Evolutionary conservation across 23 red algal species (phyloP), one percentile per base, ranked within the genome.

Genomic region (Rhodosorus marinus): DNA sequence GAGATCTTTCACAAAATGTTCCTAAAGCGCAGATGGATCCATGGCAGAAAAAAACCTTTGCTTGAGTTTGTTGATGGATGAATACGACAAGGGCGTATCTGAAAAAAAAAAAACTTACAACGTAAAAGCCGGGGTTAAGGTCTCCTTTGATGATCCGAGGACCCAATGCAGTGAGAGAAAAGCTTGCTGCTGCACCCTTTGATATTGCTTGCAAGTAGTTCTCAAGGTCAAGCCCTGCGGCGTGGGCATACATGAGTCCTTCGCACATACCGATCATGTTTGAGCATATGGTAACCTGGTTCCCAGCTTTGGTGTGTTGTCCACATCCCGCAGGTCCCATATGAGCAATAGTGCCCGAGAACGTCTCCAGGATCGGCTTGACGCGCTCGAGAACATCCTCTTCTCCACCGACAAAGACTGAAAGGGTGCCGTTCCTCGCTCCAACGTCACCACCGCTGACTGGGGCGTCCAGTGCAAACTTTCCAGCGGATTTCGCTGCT

Each of bases 1-100:
- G 7, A 90, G 43, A 60, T 90, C 82, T 52, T 90, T 90, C 1
- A 90, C 82, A 64, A 90, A 77, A 54, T 90, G 82, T 15, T 76
- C n/a, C n/a, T n/a, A n/a, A n/a, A n/a, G n/a, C n/a, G n/a, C n/a
- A n/a, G n/a, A n/a, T 33, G 31, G 33, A 15, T 34, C 20, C 51
- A 6, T 17, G 31, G 48, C 5, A 34, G 3, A 15, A 34, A 2
- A 11, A n/a, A n/a, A n/a, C n/a, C n/a, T n/a, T n/a, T n/a, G n/a
- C n/a, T n/a, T n/a, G n/a, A n/a, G n/a, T n/a, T n/a, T n/a, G n/a
- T n/a, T n/a, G n/a, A n/a, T n/a, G n/a, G n/a, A n/a, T n/a, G n/a
- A n/a, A n/a, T n/a, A n/a, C n/a, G n/a, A n/a, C 15, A 1, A 15
- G 15, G 33, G 35, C 51, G 1, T 54, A 54, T n/a, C n/a, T n/a